Evolutionary conservation across 768 basidiomycete species (phyloP).

Genomic region (Phallus indusiatus): DNA sequence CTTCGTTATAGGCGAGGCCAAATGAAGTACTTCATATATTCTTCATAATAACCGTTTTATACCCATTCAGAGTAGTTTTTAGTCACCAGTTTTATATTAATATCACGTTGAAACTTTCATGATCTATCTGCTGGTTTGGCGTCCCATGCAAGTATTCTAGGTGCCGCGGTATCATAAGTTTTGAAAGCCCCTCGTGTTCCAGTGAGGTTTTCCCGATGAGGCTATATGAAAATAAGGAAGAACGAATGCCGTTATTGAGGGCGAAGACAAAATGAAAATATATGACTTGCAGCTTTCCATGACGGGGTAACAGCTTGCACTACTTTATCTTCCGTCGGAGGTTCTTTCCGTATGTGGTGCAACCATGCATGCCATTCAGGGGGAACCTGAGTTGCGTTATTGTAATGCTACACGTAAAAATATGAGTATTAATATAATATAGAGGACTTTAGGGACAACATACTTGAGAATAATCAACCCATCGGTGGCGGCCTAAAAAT

Average conservation of each 20-base stretch:
- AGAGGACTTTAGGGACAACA: conserved; percentile 12
- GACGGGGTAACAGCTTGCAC: conserved; percentile 59
- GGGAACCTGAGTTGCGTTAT: conserved; percentile 88
- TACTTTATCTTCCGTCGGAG: conserved; percentile 67
- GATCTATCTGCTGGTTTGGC: conserved; percentile 42
- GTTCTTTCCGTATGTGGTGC: conserved; percentile 74
- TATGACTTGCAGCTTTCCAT: conserved; percentile 71
- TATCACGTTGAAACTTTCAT: conserved; percentile 1
- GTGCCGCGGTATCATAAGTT: conserved; percentile 76
- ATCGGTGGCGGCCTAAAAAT: conserved; percentile 78
- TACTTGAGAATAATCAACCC: conserved; percentile 91
- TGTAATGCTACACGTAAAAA: conserved; percentile 49
- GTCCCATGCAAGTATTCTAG: conserved; percentile 80
- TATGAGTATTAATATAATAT: neutral
- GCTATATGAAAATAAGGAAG: conserved; percentile 32
- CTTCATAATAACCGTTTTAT: conserved; percentile 20
- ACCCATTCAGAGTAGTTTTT: conserved; percentile 13
- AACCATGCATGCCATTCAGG: conserved; percentile 98
- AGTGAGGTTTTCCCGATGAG: conserved; percentile 81
- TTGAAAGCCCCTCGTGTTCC: conserved; percentile 89
- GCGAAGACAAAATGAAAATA: neutral
- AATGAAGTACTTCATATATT: neutral
- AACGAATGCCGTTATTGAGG: neutral
- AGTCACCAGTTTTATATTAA: neutral
- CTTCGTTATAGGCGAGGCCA: neutral